These are phyloP conservation scores for Proteromonas lacertae DNA, from an alignment of 352 stramenopile species.

Conservation along the genomic window DNA sequence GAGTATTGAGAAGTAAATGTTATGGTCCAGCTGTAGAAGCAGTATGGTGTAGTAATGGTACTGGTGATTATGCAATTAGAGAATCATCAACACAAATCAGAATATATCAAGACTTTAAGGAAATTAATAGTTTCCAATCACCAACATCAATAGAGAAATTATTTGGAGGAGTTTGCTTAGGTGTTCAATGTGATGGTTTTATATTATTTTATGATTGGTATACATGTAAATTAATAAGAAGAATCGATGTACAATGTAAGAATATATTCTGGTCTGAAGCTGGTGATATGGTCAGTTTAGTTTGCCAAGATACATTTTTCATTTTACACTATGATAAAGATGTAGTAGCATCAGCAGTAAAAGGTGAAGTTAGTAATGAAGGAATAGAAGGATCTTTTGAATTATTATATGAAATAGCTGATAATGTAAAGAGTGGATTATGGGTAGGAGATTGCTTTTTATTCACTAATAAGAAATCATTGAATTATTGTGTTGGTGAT, in stretches of 20 bases:
- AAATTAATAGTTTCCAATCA: conserved; percentile 37
- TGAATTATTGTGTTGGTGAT: conserved; percentile 98
- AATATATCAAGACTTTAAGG: conserved; percentile 97
- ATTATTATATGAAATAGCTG: conserved; percentile 75
- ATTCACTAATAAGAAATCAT: conserved; percentile 63
- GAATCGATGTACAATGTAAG: conserved; percentile 82
- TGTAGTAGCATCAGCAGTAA: conserved; percentile 38
- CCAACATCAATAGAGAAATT: conserved; percentile 62
- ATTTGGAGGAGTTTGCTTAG: conserved; percentile 74
- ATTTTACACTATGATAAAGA: conserved; percentile 68
- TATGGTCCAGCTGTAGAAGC: conserved; percentile 90
- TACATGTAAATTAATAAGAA: conserved; percentile 71
- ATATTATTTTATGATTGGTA: conserved; percentile 97
- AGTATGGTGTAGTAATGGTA: conserved; percentile 74
- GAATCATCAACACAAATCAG: conserved; percentile 74
- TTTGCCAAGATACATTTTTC: conserved; percentile 68
- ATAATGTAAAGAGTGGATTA: conserved; percentile 46
- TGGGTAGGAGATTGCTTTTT: conserved; percentile 99
- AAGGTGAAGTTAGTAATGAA: conserved; percentile 39
- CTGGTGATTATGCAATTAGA: conserved; percentile 87
- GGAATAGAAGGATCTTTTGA: conserved; percentile 88
- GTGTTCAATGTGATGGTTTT: conserved; percentile 65
- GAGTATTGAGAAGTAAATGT: conserved; percentile 49
- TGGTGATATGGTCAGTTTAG: conserved; percentile 71
- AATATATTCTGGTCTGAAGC: conserved; percentile 87